These are phyloP conservation scores for Torulaspora microellipsoides DNA, from an alignment of 805 yeast species.

Conservation along the genomic window DNA sequence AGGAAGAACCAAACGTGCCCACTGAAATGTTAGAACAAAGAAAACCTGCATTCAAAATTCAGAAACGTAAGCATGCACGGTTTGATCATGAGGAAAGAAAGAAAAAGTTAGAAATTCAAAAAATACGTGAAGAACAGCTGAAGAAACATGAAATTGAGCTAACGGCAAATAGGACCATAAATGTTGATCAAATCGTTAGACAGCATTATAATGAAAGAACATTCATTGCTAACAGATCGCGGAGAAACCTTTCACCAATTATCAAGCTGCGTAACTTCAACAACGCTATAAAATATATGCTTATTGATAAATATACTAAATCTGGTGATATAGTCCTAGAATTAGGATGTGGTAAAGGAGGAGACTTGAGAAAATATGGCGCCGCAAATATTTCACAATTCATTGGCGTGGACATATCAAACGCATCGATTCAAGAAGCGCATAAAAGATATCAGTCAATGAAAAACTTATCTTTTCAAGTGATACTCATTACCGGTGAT, in stretches of 20 bases:
- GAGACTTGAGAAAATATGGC: slow-evolving; percentile 88
- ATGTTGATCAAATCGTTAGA: slow-evolving; percentile 65
- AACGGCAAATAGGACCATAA: slow-evolving; percentile 36
- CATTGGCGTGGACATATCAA: slow-evolving; percentile 89
- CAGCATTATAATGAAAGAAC: slow-evolving; percentile 85
- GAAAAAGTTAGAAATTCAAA: slow-evolving; percentile 32
- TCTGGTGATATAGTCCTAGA: slow-evolving; percentile 64
- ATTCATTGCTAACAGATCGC: slow-evolving; percentile 53
- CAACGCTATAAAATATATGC: slow-evolving; percentile 83
- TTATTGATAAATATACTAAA: slow-evolving; percentile 64
- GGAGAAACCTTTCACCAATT: slow-evolving; percentile 75
- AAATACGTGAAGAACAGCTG: slow-evolving; percentile 33
- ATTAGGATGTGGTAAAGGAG: slow-evolving; percentile 97
- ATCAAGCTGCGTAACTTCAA: slow-evolving; percentile 83
- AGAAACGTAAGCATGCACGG: slow-evolving; percentile 29
- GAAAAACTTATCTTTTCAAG: slow-evolving; percentile 61
- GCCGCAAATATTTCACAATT: slow-evolving; percentile 67
- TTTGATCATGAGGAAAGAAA: slow-evolving; percentile 33
- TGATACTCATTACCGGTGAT: slow-evolving; percentile 88
- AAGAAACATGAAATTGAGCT: slow-evolving; percentile 34
- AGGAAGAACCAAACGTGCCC: slow-evolving; percentile 10
- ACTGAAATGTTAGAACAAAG: slow-evolving; percentile 6
- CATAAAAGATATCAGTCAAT: slow-evolving; percentile 60
- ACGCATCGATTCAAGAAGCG: slow-evolving; percentile 83
- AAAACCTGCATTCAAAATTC: slow-evolving; percentile 17